Conservation (phyloP, 2,329 filamentous ascomycete species). For the Cordyceps cicadae region DNA sequence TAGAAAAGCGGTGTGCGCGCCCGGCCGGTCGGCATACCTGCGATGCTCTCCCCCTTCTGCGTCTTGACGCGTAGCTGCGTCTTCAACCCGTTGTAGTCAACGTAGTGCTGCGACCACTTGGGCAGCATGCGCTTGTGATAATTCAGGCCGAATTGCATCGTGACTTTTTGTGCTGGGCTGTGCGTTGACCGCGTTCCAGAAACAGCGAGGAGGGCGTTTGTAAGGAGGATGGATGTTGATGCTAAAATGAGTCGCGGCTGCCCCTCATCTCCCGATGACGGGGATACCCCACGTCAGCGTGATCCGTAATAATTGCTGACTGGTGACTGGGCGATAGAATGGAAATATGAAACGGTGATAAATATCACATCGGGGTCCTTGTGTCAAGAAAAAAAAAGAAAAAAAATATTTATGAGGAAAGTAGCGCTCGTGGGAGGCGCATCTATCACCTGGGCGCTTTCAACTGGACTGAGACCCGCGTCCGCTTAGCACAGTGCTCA, state of each 20-base stretch:
- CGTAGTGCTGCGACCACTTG: constrained; percentile 21
- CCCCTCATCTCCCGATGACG: neutral
- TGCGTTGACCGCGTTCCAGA: neutral
- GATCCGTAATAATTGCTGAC: too few species aligned
- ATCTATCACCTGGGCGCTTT: too few species aligned
- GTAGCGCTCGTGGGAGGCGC: too few species aligned
- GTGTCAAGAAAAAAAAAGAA: too few species aligned
- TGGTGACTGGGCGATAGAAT: too few species aligned
- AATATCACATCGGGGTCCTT: too few species aligned
- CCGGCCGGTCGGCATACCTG: neutral
- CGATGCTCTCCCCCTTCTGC: neutral
- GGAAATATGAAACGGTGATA: too few species aligned
- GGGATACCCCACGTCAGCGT: too few species aligned
- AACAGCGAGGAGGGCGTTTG: neutral
- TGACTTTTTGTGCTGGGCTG: neutral
- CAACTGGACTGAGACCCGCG: too few species aligned
- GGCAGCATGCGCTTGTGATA: constrained; percentile 19
- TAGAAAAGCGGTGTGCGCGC: neutral
- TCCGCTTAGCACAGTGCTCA: too few species aligned
- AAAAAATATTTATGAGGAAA: too few species aligned
- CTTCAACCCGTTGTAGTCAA: constrained; percentile 22
- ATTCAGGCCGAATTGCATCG: constrained; percentile 24
- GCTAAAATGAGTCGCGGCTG: too few species aligned
- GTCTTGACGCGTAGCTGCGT: neutral
- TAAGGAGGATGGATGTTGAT: neutral